phyloP scores from a whole-genome alignment of 2,329 filamentous ascomycete genomes.

The Gnomoniopsis smithogilvyi region DNA sequence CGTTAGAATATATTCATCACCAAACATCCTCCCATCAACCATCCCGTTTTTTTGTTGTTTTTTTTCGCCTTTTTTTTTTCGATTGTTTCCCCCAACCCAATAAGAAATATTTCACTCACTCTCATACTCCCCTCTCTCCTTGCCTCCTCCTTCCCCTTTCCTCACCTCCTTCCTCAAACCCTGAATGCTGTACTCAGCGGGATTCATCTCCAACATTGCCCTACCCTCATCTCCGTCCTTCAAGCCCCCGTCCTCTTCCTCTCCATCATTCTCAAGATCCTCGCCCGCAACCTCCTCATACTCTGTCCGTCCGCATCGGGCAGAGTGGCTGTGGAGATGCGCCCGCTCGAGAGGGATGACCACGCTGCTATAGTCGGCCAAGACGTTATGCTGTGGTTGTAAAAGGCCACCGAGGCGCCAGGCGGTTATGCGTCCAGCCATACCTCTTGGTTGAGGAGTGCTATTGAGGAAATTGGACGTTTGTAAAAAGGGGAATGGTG shows the following conservation, averaged over 20 bases:
- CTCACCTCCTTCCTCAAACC: constrained; percentile 64
- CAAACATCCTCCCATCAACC: constrained; percentile 79
- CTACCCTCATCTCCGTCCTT: constrained; percentile 33
- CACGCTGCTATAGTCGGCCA: constrained; percentile 48
- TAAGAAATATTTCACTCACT: constrained; percentile 60
- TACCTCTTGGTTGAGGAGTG: neutral
- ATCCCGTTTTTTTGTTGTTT: no score
- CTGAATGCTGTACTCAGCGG: constrained; percentile 64
- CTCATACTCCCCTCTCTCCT: constrained; percentile 72
- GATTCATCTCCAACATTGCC: constrained; percentile 52
- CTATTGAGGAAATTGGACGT: neutral
- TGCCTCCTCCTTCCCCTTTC: constrained; percentile 55
- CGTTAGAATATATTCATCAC: constrained; percentile 86
- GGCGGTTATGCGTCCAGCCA: constrained; percentile 2
- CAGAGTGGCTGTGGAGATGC: constrained; percentile 53
- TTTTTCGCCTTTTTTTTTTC: no score
- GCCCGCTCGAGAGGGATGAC: constrained; percentile 53
- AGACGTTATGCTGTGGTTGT: constrained; percentile 36
- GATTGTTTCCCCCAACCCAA: no score
- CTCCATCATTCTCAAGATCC: constrained; percentile 22
- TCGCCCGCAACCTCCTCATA: constrained; percentile 36
- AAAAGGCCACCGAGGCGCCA: constrained; percentile 19
- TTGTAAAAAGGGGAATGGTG: no score
- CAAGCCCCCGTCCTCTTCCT: constrained; percentile 26
- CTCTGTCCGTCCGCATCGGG: constrained; percentile 41